These are phyloP conservation scores for Filobasidium uniguttulatum DNA, from an alignment of 1,284 basidiomycete genomes.

Conservation along the genomic window DNA sequence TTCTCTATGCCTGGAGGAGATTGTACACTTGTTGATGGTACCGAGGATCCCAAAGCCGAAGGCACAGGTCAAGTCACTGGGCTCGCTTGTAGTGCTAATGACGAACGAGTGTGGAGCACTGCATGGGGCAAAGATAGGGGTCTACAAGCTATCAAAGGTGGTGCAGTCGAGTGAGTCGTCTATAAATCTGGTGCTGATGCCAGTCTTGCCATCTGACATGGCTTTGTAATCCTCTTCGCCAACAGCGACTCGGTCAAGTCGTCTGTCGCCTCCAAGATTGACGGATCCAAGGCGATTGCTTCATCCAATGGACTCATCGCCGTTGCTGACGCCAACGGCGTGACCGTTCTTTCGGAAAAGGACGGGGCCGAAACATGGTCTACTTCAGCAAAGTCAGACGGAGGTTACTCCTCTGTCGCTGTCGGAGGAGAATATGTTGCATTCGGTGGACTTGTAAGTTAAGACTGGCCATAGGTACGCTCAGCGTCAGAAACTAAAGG, in stretches of 20 bases:
- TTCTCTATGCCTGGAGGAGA: slow-evolving; percentile 41
- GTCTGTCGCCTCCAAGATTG: slow-evolving; percentile 4
- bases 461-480: neutral
- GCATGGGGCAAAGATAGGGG: slow-evolving; percentile 66
- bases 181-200: too few species aligned
- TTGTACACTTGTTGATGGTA: slow-evolving; percentile 47
- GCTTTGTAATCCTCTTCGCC: too few species aligned
- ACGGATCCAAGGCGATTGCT: slow-evolving; percentile 46
- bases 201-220: too few species aligned
- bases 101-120: slow-evolving; percentile 50
- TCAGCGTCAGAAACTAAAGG: neutral
- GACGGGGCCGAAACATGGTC: slow-evolving; percentile 17
- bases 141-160: slow-evolving; percentile 46
- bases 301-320: slow-evolving; percentile 44
- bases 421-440: slow-evolving; percentile 28
- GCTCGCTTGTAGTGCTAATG: slow-evolving; percentile 42
- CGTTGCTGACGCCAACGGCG: slow-evolving; percentile 49
- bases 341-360: slow-evolving; percentile 55
- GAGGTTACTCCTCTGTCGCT: slow-evolving; percentile 25
- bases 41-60: too few species aligned
- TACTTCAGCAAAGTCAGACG: neutral
- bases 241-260: too few species aligned
- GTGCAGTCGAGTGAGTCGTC: slow-evolving; percentile 48
- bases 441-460: slow-evolving; percentile 20
- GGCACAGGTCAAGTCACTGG: slow-evolving; percentile 61